A percentile compares a stretch with the other conserved stretches of the same genome.
Conservation (phyloP, 179 eudicot species). For the Beta lomatogona region DNA sequence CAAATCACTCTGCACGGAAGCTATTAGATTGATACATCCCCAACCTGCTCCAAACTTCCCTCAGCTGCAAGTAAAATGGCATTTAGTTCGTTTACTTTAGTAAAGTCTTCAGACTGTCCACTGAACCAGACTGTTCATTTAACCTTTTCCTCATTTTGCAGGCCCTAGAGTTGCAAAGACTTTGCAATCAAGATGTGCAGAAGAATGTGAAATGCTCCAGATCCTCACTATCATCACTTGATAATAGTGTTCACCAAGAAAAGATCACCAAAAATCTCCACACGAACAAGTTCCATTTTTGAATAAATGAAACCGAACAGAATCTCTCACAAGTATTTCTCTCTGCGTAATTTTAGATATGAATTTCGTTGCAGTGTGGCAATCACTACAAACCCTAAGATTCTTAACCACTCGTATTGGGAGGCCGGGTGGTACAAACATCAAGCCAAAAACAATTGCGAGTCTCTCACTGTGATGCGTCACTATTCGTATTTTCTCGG, state of each 20-base stretch:
- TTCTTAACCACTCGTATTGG: slow-evolving; percentile 88
- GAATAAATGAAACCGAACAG: slow-evolving; percentile 88
- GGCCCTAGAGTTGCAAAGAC: not conserved
- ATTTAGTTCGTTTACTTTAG: not conserved
- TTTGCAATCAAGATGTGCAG: not conserved
- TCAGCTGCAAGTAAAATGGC: not conserved
- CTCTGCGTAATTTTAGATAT: slow-evolving; percentile 84
- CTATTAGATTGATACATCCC: not conserved
- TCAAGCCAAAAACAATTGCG: slow-evolving; percentile 91
- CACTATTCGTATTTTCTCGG: slow-evolving; percentile 76
- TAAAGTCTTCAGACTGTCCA: not conserved
- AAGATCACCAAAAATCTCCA: slow-evolving; percentile 91
- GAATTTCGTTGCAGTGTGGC: slow-evolving; percentile 82
- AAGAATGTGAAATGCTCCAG: not conserved
- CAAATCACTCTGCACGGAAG: not conserved
- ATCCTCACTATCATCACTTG: not conserved
- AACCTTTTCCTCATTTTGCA: not conserved
- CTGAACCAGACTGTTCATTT: not conserved
- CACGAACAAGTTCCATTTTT: slow-evolving; percentile 95
- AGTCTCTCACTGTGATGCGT: slow-evolving; percentile 92
- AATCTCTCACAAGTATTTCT: slow-evolving; percentile 93
- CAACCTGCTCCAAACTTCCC: not conserved
- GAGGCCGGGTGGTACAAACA: slow-evolving; percentile 59
- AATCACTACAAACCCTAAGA: slow-evolving; percentile 89
- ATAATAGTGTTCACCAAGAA: not conserved